These are phyloP conservation scores for Ambrosia trifida DNA, from an alignment of 129 eudicot species.

Conservation along the genomic window DNA sequence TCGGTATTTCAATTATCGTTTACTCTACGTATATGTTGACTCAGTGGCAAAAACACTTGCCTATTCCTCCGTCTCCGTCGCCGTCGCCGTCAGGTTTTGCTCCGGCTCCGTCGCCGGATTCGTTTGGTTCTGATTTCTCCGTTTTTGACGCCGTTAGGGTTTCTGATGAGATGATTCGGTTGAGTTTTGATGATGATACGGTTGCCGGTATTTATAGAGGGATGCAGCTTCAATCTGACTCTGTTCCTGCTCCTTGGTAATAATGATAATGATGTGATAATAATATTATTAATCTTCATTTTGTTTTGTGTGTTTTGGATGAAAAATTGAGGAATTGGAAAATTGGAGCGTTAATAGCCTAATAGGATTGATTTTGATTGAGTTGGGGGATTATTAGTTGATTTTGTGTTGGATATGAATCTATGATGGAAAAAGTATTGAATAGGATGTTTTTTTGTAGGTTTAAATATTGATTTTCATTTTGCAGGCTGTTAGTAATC, in stretches of 20 bases:
- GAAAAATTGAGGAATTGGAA: no score
- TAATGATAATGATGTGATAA: no score
- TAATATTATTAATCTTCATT: neutral
- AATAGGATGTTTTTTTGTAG: no score
- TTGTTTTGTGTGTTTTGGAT: neutral
- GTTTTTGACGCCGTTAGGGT: conserved; percentile 23
- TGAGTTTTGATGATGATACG: conserved; percentile 15
- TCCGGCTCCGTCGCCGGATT: conserved; percentile 39
- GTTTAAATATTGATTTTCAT: neutral
- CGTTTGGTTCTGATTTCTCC: conserved; percentile 6
- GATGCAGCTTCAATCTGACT: conserved; percentile 25
- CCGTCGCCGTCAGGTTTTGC: conserved; percentile 27
- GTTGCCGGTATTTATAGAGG: conserved; percentile 19
- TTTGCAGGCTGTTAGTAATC: neutral
- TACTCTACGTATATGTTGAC: conserved; percentile 71
- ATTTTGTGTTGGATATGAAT: no score
- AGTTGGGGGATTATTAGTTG: no score
- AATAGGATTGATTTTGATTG: no score
- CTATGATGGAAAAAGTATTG: no score
- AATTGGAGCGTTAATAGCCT: no score
- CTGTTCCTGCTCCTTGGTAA: conserved; percentile 82
- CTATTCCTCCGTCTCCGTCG: conserved; percentile 25
- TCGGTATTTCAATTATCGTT: conserved; percentile 57
- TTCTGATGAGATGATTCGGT: conserved; percentile 16
- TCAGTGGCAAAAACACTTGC: conserved; percentile 65